phyloP scores from a whole-genome alignment of 2,329 filamentous ascomycete species.

The Neopestalotiopsis clavispora region DNA sequence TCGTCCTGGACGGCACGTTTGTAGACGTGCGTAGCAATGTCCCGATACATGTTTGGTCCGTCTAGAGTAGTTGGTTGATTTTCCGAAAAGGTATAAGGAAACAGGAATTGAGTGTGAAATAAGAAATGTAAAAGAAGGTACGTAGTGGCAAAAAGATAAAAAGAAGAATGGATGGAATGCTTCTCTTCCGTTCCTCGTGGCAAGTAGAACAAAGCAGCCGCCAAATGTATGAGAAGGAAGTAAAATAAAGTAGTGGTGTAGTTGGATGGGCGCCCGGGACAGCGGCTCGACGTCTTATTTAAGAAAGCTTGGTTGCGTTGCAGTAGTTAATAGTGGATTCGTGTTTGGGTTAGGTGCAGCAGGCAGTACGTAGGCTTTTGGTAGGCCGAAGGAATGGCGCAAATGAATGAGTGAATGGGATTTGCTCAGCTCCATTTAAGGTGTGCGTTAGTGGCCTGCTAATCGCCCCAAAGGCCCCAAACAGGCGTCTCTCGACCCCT shows the following conservation, averaged over 20 bases:
- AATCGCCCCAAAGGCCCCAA: background rate
- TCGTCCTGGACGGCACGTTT: constrained; percentile 41
- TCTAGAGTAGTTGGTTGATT: too few relatives aligned
- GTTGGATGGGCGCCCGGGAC: background rate
- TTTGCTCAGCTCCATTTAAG: background rate
- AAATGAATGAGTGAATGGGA: background rate
- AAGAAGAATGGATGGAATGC: background rate
- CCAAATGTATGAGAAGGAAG: background rate
- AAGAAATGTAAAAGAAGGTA: background rate
- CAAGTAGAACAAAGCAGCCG: background rate
- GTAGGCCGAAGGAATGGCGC: background rate
- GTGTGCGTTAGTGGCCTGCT: background rate
- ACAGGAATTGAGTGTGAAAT: background rate
- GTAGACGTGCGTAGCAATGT: constrained; percentile 37
- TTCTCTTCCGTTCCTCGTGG: background rate
- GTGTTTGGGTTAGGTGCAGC: too few relatives aligned
- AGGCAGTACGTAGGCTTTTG: background rate
- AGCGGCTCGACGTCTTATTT: constrained; percentile 4
- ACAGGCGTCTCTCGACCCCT: background rate
- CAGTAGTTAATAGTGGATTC: background rate
- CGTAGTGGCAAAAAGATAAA: constrained; percentile 8
- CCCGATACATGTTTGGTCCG: constrained; percentile 35
- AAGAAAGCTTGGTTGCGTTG: background rate
- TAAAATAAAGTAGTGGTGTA: background rate
- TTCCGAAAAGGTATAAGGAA: background rate